Base-by-base conservation (phyloP, 305 asterid genomes). In the Fraxinus platypoda region DNA sequence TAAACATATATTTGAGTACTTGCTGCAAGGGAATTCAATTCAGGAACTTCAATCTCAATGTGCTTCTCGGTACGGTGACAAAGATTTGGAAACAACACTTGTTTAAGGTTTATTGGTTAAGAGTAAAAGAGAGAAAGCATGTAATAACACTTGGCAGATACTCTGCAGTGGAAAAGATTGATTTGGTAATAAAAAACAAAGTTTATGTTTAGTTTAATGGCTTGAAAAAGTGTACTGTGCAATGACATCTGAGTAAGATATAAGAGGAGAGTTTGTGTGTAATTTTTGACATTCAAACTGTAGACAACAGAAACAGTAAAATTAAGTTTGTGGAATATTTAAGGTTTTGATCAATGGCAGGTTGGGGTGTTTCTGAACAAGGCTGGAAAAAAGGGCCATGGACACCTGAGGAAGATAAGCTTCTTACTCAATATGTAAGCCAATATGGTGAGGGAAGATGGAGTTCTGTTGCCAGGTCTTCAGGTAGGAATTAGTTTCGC, bases 321-420 rank as follows among this genome's bases (percentile, higher is more conserved):
- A 33, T 25, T 30, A 17, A 4, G 5, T 43, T 43, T 12, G 54
- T 43, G n/a, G 11, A 11, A 66, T 66, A 23, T 64, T 25, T 25
- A 28, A 28, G 74, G 34, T 66, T 66, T 26, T 26, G 3, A 33
- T 49, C 84, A 81, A 87, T 84, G 91, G 85, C 41, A 79, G 84
- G 81, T n/a, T 84, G 90, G 89, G 86, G 88, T 21, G 80, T 79
- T 78, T 49, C 84, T 17, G 88, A 88, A 84, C 85, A 86, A 81
- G 93, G 83, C 15, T 94, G 97, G 98, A 82, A 93, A 77, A 94
- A 94, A 81, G 98, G 98, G 64, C 97, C 98, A 1, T 94, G 97
- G 98, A 92, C 94, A 2, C 90, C 94, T 54, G 91, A 88, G 81
- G 98, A 94, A 86, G 98, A 94, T 73, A 83, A 81, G 85, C 80